phyloP scores from a whole-genome alignment of 2,329 filamentous ascomycete genomes.

The Chaetomiaceae sp. region DNA sequence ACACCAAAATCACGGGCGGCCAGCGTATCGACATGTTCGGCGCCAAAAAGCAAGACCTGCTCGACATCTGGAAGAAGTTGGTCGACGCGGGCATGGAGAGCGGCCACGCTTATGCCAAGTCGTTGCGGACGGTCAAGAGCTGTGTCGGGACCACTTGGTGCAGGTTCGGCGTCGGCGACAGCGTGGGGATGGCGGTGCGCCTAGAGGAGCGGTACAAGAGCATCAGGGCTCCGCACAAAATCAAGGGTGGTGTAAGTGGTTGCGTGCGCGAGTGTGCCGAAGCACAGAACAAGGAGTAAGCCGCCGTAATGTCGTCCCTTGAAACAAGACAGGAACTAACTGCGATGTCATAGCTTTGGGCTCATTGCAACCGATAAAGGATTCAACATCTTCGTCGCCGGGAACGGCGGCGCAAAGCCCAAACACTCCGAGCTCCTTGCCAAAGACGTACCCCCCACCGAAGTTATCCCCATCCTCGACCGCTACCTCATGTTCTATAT shows the following conservation, averaged over 20 bases:
- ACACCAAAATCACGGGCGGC: conserved; percentile 88
- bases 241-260: conserved; percentile 85
- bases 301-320: conserved; percentile 13
- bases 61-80: conserved; percentile 75
- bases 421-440: conserved; percentile 77
- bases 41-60: conserved; percentile 79
- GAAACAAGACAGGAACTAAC: neutral
- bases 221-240: conserved; percentile 82
- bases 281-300: conserved; percentile 84
- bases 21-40: conserved; percentile 94
- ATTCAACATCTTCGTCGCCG: conserved; percentile 87
- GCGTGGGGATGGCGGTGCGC: conserved; percentile 83
- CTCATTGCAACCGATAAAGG: conserved; percentile 90
- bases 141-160: conserved; percentile 93
- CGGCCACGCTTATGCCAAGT: conserved; percentile 87
- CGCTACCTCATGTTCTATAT: conserved; percentile 93
- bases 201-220: conserved; percentile 90
- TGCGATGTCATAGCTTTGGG: conserved; percentile 58
- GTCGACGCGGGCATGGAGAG: conserved; percentile 85
- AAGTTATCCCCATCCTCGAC: conserved; percentile 79
- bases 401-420: conserved; percentile 84
- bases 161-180: conserved; percentile 81
- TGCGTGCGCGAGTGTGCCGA: conserved; percentile 93
- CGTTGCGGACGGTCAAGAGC: conserved; percentile 82
- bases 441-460: conserved; percentile 77